Conservation (phyloP, 768 basidiomycete species). For the Suillus decipiens region DNA sequence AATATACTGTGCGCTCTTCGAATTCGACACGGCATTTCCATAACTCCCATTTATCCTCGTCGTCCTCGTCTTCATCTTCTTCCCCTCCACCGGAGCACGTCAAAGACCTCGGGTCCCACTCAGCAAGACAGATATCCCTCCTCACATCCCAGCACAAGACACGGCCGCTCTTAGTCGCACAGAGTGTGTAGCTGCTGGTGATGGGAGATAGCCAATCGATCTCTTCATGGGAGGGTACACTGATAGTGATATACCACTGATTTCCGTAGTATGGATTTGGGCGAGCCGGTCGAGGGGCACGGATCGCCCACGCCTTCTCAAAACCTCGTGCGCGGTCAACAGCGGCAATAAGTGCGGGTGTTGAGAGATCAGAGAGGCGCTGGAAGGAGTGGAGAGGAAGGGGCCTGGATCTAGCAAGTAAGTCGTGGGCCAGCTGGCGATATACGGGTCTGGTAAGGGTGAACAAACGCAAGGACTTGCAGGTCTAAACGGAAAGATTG, state of each 20-base stretch:
- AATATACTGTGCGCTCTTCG: conserved; percentile 68
- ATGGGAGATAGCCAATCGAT: conserved; percentile 80
- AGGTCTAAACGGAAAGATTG: conserved; percentile 45
- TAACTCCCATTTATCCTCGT: conserved; percentile 58
- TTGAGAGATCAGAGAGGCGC: conserved; percentile 64
- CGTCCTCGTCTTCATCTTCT: conserved; percentile 10
- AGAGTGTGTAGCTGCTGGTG: conserved; percentile 74
- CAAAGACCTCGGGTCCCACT: conserved; percentile 59
- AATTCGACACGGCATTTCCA: conserved; percentile 83
- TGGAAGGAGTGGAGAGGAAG: conserved; percentile 72
- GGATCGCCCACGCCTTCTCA: conserved; percentile 61
- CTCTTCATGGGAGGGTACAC: conserved; percentile 65
- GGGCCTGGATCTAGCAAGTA: conserved; percentile 67
- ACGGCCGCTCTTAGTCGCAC: conserved; percentile 73
- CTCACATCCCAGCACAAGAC: conserved; percentile 79
- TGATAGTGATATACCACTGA: conserved; percentile 69
- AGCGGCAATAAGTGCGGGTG: conserved; percentile 57
- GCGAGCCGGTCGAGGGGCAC: conserved; percentile 54
- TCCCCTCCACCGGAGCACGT: conserved; percentile 15
- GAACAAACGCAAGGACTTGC: conserved; percentile 59
- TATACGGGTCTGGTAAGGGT: conserved; percentile 69
- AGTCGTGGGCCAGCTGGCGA: conserved; percentile 59
- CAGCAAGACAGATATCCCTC: conserved; percentile 58
- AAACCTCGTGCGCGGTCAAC: conserved; percentile 64
- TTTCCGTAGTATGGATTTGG: conserved; percentile 17